Percentiles rank a stretch among this genome's conserved stretches.
These are phyloP conservation scores for Paramecium bursaria DNA, from an alignment of 73 alveolate genomes.

Conservation along the genomic window DNA sequence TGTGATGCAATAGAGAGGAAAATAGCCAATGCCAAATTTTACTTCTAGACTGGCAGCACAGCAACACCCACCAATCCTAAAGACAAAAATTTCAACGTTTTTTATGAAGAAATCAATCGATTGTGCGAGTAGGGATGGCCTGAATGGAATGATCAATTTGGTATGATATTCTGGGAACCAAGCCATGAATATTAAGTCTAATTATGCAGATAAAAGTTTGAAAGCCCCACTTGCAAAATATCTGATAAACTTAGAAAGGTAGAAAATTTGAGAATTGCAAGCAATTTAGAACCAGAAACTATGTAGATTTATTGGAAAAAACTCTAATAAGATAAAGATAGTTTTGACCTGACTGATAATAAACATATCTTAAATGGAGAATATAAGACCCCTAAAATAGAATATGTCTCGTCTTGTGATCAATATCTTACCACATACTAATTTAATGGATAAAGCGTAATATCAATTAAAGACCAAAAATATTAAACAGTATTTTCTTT, in stretches of 20 bases:
- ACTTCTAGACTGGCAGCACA: neutral
- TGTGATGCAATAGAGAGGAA: neutral
- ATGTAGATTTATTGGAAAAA: neutral
- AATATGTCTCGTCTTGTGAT: neutral
- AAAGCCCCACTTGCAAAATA: neutral
- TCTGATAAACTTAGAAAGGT: neutral
- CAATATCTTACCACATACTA: neutral
- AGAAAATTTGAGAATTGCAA: neutral
- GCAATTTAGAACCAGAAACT: conserved; percentile 20
- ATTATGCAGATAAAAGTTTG: neutral
- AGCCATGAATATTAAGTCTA: conserved; percentile 25
- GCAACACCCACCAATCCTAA: neutral
- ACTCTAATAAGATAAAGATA: neutral
- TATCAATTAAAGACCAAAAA: too few relatives aligned
- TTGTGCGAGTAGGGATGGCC: conserved; percentile 7
- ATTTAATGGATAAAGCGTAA: too few relatives aligned
- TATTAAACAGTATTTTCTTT: too few relatives aligned
- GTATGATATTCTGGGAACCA: conserved; percentile 8
- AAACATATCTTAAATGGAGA: neutral
- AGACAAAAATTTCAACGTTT: neutral
- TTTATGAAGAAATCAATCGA: neutral
- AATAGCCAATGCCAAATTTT: neutral
- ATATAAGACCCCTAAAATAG: neutral
- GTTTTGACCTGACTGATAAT: neutral
- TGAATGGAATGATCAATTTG: neutral